Conservation (phyloP, 441 rosid genomes). For the Populus trichocarpa region DNA sequence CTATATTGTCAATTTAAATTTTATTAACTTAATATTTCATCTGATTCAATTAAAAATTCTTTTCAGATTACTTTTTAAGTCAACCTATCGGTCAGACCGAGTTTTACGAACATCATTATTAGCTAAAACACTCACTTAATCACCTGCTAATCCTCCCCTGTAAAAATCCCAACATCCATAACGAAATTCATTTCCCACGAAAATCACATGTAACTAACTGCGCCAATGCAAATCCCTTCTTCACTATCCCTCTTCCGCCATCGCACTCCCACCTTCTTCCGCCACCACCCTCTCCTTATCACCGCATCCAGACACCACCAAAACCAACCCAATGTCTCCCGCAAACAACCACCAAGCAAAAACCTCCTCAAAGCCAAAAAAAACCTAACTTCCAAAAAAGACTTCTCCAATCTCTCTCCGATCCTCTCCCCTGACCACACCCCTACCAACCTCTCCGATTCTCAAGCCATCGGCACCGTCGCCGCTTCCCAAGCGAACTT, state of each 20-base stretch:
- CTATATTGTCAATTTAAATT: too few species aligned
- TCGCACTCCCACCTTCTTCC: conserved; percentile 43
- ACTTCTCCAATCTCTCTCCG: conserved; percentile 61
- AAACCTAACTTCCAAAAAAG: conserved; percentile 26
- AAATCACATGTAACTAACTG: not conserved
- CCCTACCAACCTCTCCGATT: conserved; percentile 50
- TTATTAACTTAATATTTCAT: too few species aligned
- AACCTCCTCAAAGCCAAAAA: conserved; percentile 67
- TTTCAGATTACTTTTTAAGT: too few species aligned
- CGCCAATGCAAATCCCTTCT: not conserved
- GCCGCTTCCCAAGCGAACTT: conserved; percentile 91
- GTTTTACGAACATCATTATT: too few species aligned
- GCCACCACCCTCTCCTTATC: conserved; percentile 25
- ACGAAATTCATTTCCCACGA: not conserved
- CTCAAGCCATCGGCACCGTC: conserved; percentile 78
- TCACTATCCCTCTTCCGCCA: conserved; percentile 47
- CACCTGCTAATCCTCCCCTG: not conserved
- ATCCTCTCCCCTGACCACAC: conserved; percentile 47
- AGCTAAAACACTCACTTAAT: not conserved
- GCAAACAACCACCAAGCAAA: conserved; percentile 48
- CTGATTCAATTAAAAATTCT: too few species aligned
- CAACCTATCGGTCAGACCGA: too few species aligned
- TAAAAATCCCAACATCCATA: not conserved
- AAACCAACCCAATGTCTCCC: conserved; percentile 28
- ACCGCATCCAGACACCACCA: conserved; percentile 46